These are phyloP conservation scores for Xylariaceae sp. DNA, from an alignment of 2,329 filamentous ascomycete genomes.

Conservation along the genomic window DNA sequence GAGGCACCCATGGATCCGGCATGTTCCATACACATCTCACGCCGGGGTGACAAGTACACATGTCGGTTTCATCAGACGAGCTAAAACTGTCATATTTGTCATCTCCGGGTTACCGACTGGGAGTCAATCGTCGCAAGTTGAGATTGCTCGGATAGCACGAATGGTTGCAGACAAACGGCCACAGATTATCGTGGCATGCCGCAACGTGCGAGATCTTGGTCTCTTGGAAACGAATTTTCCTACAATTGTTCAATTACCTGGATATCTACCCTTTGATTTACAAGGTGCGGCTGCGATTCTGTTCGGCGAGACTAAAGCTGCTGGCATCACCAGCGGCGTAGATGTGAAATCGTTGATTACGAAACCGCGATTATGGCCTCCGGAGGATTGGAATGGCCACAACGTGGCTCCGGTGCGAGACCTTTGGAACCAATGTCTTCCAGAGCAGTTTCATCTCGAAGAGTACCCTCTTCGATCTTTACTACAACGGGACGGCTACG, in stretches of 20 bases:
- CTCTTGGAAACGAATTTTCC: constrained; percentile 48
- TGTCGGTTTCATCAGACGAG: constrained; percentile 62
- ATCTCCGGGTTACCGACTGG: constrained; percentile 52
- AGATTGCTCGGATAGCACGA: constrained; percentile 50
- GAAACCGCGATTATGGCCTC: constrained; percentile 44
- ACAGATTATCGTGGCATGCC: constrained; percentile 57
- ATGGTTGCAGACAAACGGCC: constrained; percentile 51
- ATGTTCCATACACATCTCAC: constrained; percentile 70
- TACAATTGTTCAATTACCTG: constrained; percentile 54
- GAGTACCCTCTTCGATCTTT: constrained; percentile 47
- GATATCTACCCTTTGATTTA: constrained; percentile 52
- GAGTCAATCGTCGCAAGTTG: constrained; percentile 55
- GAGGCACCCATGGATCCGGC: constrained; percentile 64
- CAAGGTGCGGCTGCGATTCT: constrained; percentile 55
- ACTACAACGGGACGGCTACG: constrained; percentile 57
- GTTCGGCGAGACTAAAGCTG: constrained; percentile 44
- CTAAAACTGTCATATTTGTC: constrained; percentile 63
- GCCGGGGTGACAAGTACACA: constrained; percentile 67
- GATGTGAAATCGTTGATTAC: constrained; percentile 38
- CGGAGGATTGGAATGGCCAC: constrained; percentile 41
- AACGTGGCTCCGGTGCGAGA: constrained; percentile 44
- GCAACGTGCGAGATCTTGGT: constrained; percentile 44
- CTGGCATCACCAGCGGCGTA: constrained; percentile 22
- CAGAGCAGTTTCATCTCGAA: constrained; percentile 50
- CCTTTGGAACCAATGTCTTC: constrained; percentile 52